These are phyloP conservation scores for Chlamydomonas schloesseri DNA, from an alignment of 139 green algal species.

Conservation along the genomic window DNA sequence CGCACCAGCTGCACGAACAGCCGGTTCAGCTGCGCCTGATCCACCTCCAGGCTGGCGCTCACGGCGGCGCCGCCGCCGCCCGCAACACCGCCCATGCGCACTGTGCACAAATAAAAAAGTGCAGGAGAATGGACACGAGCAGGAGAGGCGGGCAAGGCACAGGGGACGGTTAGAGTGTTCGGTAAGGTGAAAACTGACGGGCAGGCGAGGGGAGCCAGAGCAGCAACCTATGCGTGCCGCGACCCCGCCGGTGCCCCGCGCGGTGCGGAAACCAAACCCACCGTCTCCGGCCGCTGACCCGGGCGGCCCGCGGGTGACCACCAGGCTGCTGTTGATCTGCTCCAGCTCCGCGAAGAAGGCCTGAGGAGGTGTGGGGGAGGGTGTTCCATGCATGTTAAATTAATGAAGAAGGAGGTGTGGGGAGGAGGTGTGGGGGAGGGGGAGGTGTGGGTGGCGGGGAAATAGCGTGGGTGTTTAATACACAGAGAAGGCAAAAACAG, in stretches of 20 bases:
- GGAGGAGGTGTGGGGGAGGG: too few species aligned
- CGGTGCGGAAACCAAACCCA: too few species aligned
- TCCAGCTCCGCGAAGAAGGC: conserved; percentile 79
- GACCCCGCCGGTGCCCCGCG: too few species aligned
- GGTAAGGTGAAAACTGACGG: too few species aligned
- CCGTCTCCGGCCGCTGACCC: background rate
- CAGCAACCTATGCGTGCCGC: too few species aligned
- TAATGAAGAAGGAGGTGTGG: background rate
- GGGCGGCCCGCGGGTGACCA: conserved; percentile 48
- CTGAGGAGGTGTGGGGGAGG: conserved; percentile 39
- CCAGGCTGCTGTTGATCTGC: conserved; percentile 70
- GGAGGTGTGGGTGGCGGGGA: too few species aligned
- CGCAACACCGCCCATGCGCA: background rate
- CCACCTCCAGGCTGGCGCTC: conserved; percentile 75
- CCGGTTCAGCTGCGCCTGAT: conserved; percentile 87
- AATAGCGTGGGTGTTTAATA: too few species aligned
- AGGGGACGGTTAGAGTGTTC: too few species aligned
- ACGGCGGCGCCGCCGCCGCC: conserved; percentile 29
- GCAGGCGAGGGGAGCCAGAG: too few species aligned
- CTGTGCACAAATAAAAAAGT: background rate
- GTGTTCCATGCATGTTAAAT: too few species aligned
- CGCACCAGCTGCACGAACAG: conserved; percentile 87
- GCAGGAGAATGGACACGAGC: background rate
- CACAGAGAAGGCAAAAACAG: too few species aligned
- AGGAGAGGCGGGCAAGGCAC: background rate